Conservation (phyloP, 1,284 basidiomycete genomes). For the Irpex rosettiformis region DNA sequence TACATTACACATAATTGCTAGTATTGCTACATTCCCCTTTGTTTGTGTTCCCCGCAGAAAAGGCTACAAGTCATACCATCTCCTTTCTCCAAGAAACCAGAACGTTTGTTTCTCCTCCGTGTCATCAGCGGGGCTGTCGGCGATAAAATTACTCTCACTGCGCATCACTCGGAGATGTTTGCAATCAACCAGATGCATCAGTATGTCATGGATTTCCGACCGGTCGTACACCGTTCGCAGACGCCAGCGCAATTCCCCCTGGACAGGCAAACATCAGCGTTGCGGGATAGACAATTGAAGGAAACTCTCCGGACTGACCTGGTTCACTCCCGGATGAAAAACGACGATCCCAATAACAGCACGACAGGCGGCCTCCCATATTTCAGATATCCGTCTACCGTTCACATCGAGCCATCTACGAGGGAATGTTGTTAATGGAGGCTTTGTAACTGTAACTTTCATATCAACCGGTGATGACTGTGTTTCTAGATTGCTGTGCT, state of each 20-base stretch:
- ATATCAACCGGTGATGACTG: neutral
- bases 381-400: constrained; percentile 54
- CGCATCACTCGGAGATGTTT: neutral
- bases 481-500: neutral
- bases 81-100: constrained; percentile 42
- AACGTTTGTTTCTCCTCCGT: constrained; percentile 45
- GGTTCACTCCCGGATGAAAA: constrained; percentile 68
- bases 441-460: neutral
- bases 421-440: constrained; percentile 44
- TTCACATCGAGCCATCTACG: constrained; percentile 76
- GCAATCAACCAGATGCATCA: constrained; percentile 47
- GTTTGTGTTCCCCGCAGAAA: too few species aligned
- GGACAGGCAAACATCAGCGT: constrained; percentile 4
- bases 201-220: constrained; percentile 66
- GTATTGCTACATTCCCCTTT: neutral
- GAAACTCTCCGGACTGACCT: constrained; percentile 43
- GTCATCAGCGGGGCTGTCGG: constrained; percentile 36
- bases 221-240: constrained; percentile 69
- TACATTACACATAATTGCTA: neutral
- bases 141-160: neutral
- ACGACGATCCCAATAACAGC: constrained; percentile 66
- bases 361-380: constrained; percentile 68
- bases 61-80: constrained; percentile 50
- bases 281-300: neutral
- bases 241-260: constrained; percentile 69